Base-by-base conservation (phyloP, 139 green algal genomes). In the Chlorella vulgaris region DNA sequence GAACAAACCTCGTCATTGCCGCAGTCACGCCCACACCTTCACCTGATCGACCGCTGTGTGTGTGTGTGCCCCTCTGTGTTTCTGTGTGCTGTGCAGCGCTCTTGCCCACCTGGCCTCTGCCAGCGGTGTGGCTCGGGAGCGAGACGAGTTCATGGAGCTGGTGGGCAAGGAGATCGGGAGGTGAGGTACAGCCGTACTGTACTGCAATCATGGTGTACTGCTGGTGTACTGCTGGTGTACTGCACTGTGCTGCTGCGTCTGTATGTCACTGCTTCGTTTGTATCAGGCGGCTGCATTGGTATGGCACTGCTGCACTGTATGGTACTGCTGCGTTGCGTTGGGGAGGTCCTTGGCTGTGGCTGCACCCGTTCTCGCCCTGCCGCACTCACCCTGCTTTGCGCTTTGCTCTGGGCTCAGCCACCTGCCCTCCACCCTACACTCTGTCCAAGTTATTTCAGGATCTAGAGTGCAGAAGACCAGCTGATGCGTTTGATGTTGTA, bases 91-190 rank as follows among this genome's bases (percentile, higher is more conserved):
- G 0, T 76, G 74, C 86, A 83, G 80, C 53, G 82, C 86, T 0
- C 74, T 90, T 67, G 83, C 86, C 4, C 84, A 88, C 13, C 78
- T 93, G 76, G 85, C 88, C n/a, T 86, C 58, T 13, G 78, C 69
- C 29, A 85, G 50, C 29, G 90, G 89, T 26, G 94, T 97, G n/a
- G 85, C 84, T 35, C 86, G 81, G 35, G 94, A 97, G 90, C 91
- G 94, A 36, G 84, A 85, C 47, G 71, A 87, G 53, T 97, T 97
- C 89, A 93, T 97, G 93, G 82, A 94, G 39, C 84, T 97, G 76
- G 93, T 97, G 69, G 81, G 89, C 38, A 90, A 87, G 15, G 92
- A 96, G 88, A 93, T 97, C 31, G 69, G 88, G 13, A 83, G 73
- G 73, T 79, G 73, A 38, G 35, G 7, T 55, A 58, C 15, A 24